Percentiles rank a stretch among this genome's conserved stretches.
phyloP scores from a whole-genome alignment of 176 grass and related monocot species.

The Eleusine indica region DNA sequence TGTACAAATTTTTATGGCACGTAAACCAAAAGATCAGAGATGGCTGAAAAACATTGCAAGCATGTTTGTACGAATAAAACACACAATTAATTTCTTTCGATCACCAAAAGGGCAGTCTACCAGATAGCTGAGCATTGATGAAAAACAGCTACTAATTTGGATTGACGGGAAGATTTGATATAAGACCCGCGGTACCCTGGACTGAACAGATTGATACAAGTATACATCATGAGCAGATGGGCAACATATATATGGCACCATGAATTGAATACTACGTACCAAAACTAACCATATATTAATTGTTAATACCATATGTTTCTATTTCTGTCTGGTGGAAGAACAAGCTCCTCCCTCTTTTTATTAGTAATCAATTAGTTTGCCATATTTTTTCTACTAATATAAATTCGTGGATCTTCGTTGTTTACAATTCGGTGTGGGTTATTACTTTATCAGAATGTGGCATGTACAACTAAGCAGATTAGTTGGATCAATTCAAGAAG shows the following conservation, averaged over 20 bases:
- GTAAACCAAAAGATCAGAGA: no score
- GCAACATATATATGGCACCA: background rate
- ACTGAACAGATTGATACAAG: background rate
- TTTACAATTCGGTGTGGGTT: no score
- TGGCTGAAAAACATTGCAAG: no score
- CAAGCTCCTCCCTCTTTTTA: background rate
- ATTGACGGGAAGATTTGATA: background rate
- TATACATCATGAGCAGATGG: background rate
- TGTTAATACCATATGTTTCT: background rate
- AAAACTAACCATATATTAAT: background rate
- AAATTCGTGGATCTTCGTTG: background rate
- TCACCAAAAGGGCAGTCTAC: background rate
- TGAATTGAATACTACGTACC: background rate
- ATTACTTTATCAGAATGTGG: background rate
- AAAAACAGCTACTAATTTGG: background rate
- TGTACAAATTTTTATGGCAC: no score
- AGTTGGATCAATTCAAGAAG: background rate
- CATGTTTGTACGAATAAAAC: no score
- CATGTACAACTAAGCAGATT: background rate
- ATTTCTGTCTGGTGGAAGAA: background rate
- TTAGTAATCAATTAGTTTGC: no score
- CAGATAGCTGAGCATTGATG: background rate
- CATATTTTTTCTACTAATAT: background rate
- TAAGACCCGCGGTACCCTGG: background rate
- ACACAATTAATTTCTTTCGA: background rate